Conservation (phyloP, 2,329 filamentous ascomycete species). For the Aureobasidium sp. region DNA sequence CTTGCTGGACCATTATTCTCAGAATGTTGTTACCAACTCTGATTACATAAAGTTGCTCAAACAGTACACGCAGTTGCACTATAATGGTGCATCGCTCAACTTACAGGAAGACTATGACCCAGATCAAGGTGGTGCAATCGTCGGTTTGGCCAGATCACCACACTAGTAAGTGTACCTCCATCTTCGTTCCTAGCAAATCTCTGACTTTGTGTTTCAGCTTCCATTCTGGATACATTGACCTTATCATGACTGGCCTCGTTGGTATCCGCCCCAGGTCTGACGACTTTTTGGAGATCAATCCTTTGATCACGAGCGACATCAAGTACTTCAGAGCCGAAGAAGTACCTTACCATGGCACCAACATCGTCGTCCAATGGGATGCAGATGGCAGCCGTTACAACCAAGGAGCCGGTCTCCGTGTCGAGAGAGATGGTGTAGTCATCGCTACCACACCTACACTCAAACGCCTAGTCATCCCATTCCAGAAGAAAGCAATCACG, state of each 20-base stretch:
- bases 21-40: constrained; percentile 31
- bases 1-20: constrained; percentile 46
- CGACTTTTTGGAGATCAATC: constrained; percentile 46
- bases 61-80: constrained; percentile 47
- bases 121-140: constrained; percentile 45
- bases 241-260: constrained; percentile 46
- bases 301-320: constrained; percentile 39
- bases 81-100: constrained; percentile 40
- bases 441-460: constrained; percentile 35
- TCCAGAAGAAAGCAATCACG: constrained; percentile 29
- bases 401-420: constrained; percentile 32
- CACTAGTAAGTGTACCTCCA: constrained; percentile 35
- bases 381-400: constrained; percentile 37
- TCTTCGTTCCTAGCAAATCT: no score
- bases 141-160: constrained; percentile 46
- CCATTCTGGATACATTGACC: constrained; percentile 50
- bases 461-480: constrained; percentile 29
- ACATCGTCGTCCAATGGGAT: constrained; percentile 49
- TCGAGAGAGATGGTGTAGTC: constrained; percentile 40
- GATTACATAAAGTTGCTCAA: constrained; percentile 44
- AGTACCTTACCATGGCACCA: constrained; percentile 47
- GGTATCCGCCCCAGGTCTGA: constrained; percentile 46
- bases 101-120: constrained; percentile 51
- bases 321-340: constrained; percentile 47
- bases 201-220: constrained; percentile 29